These are phyloP conservation scores for Phytophthora fragariae DNA, from an alignment of 352 stramenopile species.

Conservation along the genomic window DNA sequence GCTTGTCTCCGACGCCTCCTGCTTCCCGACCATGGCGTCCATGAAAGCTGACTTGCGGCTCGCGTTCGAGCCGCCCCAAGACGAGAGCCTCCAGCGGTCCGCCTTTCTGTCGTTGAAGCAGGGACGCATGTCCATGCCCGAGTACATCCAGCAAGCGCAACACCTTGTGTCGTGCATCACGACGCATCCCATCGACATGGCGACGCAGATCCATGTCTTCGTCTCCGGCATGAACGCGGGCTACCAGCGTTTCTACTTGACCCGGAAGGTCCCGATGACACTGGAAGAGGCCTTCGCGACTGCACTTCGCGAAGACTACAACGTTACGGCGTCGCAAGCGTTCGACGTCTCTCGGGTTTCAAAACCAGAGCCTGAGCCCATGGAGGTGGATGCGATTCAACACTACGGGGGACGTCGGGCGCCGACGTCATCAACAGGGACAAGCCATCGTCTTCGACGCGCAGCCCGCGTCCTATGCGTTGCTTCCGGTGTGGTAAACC, in stretches of 20 bases:
- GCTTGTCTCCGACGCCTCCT: slow-evolving; percentile 14
- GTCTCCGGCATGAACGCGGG: slow-evolving; percentile 1
- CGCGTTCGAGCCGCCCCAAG: slow-evolving; percentile 28
- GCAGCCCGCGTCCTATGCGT: background rate
- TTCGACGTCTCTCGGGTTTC: background rate
- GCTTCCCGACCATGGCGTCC: slow-evolving; percentile 3
- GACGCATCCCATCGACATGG: slow-evolving; percentile 20
- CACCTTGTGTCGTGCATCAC: no score
- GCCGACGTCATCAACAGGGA: background rate
- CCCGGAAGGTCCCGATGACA: slow-evolving; percentile 6
- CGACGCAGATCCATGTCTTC: slow-evolving; percentile 26
- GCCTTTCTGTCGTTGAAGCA: slow-evolving; percentile 28
- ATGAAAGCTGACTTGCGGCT: slow-evolving; percentile 16
- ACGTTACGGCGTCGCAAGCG: background rate
- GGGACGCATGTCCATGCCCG: slow-evolving; percentile 13
- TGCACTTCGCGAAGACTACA: slow-evolving; percentile 28
- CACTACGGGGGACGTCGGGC: background rate
- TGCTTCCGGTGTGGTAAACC: slow-evolving; percentile 16
- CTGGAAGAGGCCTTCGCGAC: slow-evolving; percentile 22
- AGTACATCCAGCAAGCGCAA: no score
- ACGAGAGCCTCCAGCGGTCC: slow-evolving; percentile 18
- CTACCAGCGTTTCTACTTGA: slow-evolving; percentile 26
- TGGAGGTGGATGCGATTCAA: slow-evolving; percentile 30
- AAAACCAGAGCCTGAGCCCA: slow-evolving; percentile 4
- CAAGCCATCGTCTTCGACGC: no score